Evolutionary conservation across 495 filamentous ascomycete genomes (phyloP).

Genomic region (Aspergillus incahuasiensis): DNA sequence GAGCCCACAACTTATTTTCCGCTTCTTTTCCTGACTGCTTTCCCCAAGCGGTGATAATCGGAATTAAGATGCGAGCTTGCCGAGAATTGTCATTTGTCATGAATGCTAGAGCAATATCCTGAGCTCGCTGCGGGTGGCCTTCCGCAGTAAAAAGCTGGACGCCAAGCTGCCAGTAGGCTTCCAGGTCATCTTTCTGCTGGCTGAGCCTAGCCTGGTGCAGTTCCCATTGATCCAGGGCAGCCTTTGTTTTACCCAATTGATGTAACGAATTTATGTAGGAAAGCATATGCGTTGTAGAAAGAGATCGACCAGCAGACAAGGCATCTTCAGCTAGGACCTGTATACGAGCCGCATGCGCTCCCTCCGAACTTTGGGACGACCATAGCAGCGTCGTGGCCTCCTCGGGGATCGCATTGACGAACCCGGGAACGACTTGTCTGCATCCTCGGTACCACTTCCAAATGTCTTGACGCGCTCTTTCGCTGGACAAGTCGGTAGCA

Average conservation of each 20-base stretch:
- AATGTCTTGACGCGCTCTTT: slow-evolving; percentile 27
- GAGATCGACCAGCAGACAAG: slow-evolving; percentile 43
- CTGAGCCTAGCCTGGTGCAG: slow-evolving; percentile 50
- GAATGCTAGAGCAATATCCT: slow-evolving; percentile 56
- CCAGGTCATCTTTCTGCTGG: slow-evolving; percentile 44
- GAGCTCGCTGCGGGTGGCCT: slow-evolving; percentile 58
- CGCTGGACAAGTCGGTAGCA: slow-evolving; percentile 23
- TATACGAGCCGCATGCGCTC: slow-evolving; percentile 47
- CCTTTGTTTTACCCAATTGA: slow-evolving; percentile 50
- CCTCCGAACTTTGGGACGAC: slow-evolving; percentile 39
- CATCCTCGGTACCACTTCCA: slow-evolving; percentile 46
- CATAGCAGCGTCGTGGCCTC: slow-evolving; percentile 39
- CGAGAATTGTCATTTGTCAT: slow-evolving; percentile 45
- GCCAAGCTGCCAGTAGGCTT: slow-evolving; percentile 64
- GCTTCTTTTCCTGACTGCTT: slow-evolving; percentile 33
- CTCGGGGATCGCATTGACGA: slow-evolving; percentile 32
- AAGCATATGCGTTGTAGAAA: slow-evolving; percentile 55
- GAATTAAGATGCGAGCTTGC: slow-evolving; percentile 58
- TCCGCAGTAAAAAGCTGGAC: slow-evolving; percentile 59
- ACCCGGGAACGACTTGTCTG: slow-evolving; percentile 36
- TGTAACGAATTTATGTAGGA: slow-evolving; percentile 63
- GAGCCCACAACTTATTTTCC: slow-evolving; percentile 57
- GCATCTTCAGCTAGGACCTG: slow-evolving; percentile 60
- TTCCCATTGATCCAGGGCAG: slow-evolving; percentile 64
- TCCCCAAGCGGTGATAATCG: slow-evolving; percentile 51